Conservation (phyloP, 139 green algal species). For the Micromonas commoda region DNA sequence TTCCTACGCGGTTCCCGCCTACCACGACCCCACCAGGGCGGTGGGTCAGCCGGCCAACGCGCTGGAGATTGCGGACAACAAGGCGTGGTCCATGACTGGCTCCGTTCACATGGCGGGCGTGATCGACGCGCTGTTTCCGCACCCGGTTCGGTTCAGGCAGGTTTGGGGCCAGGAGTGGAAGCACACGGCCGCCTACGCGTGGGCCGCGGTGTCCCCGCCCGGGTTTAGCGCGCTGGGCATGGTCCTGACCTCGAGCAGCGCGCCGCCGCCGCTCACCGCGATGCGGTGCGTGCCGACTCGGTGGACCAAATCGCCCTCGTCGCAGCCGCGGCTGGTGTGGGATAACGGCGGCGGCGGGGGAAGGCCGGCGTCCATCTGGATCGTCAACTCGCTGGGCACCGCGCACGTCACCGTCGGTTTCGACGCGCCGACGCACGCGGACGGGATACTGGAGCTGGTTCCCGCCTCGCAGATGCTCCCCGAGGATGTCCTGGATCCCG, state of each 20-base stretch:
- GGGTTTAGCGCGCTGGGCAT: slow-evolving; percentile 8
- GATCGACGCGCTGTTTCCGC: slow-evolving; percentile 9
- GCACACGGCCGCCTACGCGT: background rate
- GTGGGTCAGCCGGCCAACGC: background rate
- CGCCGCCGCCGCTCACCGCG: background rate
- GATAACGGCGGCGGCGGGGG: slow-evolving; percentile 17
- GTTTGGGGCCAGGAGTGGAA: slow-evolving; percentile 24
- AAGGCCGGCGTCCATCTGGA: background rate
- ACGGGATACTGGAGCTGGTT: background rate
- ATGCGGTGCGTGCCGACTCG: slow-evolving; percentile 11
- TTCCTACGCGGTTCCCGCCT: background rate
- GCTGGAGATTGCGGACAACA: slow-evolving; percentile 14
- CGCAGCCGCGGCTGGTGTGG: slow-evolving; percentile 12
- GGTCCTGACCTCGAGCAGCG: background rate
- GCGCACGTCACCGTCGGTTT: background rate
- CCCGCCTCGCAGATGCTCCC: background rate
- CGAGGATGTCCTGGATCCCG: background rate
- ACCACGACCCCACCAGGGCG: background rate
- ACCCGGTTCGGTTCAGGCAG: slow-evolving; percentile 17
- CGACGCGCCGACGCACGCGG: background rate
- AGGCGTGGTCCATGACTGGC: background rate
- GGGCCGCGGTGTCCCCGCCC: slow-evolving; percentile 11
- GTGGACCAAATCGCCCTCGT: background rate
- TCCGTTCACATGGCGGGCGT: background rate
- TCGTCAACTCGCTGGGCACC: slow-evolving; percentile 14